Base-by-base conservation (phyloP, 371 early-diverging fungal genomes). In the Mortierella sp. region DNA sequence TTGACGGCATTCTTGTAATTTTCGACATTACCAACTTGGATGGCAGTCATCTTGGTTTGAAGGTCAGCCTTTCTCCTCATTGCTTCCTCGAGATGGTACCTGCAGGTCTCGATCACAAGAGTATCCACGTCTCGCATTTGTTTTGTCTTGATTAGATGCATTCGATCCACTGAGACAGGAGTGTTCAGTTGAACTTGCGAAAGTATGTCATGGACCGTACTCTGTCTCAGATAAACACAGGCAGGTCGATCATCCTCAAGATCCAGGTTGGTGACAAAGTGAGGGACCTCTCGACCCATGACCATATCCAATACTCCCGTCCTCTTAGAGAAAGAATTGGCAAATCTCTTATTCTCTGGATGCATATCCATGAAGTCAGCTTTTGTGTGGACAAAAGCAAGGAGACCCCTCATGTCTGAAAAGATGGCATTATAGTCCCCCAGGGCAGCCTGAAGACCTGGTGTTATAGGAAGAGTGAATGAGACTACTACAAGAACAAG, bases 331-430 rank as follows among this genome's bases (percentile, higher is more conserved):
- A n/a, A n/a, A n/a, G 15, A 7, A 4, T 23, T 1, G 46, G 3
- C 5, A 23, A 45, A 7, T 29, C 37, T 12, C 57, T 26, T 11
- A n/a, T n/a, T n/a, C n/a, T 48, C 29, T 1, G 16, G 23, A 44
- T 62, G 55, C 37, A 29, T 62, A 0, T 23, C 3, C 12, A 29
- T 28, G 44, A 14, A n/a, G 0, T 30, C 51, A 9, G 56, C 19
- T 18, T 62, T 62, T 6, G 69, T 62, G 19, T 62, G 57, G 44
- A 62, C 69, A 23, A 68, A 19, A 5, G 62, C 62, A n/a, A 62
- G 26, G 2, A 68, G 1, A 4, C 69, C 62, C 2, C 18, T 11
- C 62, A 68, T 62, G 2, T 48, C 45, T 23, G 57, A 57, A 45
- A 68, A 68, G n/a, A 62, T 57, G 7, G 55, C 56, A 5, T 16